A percentile compares a stretch with the other conserved stretches of the same genome.
Conservation (phyloP, 1,284 basidiomycete species). For the Pseudozyma tsukubaensis region DNA sequence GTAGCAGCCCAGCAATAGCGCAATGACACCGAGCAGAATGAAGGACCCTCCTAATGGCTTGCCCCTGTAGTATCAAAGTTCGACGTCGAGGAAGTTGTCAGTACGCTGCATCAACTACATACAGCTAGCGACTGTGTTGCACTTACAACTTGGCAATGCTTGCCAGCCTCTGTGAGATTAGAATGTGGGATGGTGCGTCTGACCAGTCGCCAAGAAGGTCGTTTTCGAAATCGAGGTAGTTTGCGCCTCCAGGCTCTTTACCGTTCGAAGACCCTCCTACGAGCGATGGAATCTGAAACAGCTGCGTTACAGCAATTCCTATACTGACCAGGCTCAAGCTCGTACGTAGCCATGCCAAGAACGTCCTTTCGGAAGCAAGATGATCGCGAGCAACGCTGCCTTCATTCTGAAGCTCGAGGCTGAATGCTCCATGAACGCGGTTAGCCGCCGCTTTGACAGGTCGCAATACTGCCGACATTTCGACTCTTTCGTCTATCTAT, state of each 20-base stretch:
- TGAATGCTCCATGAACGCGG: constrained; percentile 29
- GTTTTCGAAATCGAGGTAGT: constrained; percentile 17
- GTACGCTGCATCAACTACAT: too few relatives aligned
- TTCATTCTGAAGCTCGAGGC: constrained; percentile 58
- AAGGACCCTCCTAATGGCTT: constrained; percentile 60
- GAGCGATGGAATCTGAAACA: constrained; percentile 65
- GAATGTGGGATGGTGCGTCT: constrained; percentile 10
- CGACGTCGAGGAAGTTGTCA: neutral
- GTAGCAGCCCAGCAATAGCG: constrained; percentile 49
- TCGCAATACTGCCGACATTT: constrained; percentile 34
- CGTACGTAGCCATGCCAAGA: constrained; percentile 69
- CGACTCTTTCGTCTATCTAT: neutral
- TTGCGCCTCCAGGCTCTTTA: constrained; percentile 1
- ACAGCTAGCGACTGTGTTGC: neutral
- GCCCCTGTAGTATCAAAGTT: constrained; percentile 19
- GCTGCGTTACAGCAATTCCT: constrained; percentile 64
- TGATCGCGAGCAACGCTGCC: constrained; percentile 69
- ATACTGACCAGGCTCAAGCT: constrained; percentile 63
- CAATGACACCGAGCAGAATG: constrained; percentile 55
- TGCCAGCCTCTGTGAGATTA: constrained; percentile 21
- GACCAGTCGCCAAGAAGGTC: constrained; percentile 8
- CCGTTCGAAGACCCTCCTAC: constrained; percentile 17
- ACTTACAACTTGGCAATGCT: constrained; percentile 44
- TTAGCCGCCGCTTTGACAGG: constrained; percentile 21
- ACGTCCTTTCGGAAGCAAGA: constrained; percentile 68